Evolutionary conservation across 495 filamentous ascomycete species (phyloP), one percentile per base, ranked within the genome.

Genomic region (Hypoxylon fragiforme): DNA sequence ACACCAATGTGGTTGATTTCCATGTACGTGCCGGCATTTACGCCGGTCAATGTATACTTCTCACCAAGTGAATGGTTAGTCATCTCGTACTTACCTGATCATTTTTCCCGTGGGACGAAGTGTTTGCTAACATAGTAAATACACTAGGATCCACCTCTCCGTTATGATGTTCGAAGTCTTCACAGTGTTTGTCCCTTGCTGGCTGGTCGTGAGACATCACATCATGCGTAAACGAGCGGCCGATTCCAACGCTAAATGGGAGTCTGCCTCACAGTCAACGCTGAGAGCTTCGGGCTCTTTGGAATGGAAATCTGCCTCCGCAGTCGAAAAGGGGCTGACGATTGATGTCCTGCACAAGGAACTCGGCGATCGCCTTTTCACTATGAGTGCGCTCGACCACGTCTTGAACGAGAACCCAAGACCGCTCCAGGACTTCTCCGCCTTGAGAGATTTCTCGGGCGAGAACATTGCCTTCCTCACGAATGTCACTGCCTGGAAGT

Each of bases 1-100:
- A 81, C 84, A 4, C 85, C 85, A 0, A 70, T 89, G 64, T 88
- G 84, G 84, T 73, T 88, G 16, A 72, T 81, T 54, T 76, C 74
- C 8, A 67, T 84, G 15, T 88, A 87, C 60, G 73, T 81, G 3
- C 75, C 81, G 12, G 73, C 45, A 0, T 82, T 88, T 66, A 73
- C 63, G n/a, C 54, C 70, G 0, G 68, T 87, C 24, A 85, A 83
- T 57, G 48, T 63, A 7, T 77, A 78, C 60, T 86, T 77, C 58
- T 53, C 75, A 0, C 78, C 82, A 18, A 74, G 79, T 1, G 74
- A 80, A 63, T 85, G 82, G 80, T 81, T 72, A 60, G 77, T 60
- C 18, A 9, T 30, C 24, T 28, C 9, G 24, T 28, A 28, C 24
- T 9, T 4, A 28, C 4, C 24, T n/a, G n/a, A n/a, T n/a, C n/a